Percentiles rank a stretch among this genome's conserved stretches.
Conservation (phyloP, 192 early-diverging fungal genomes). For the Geranomyces variabilis region DNA sequence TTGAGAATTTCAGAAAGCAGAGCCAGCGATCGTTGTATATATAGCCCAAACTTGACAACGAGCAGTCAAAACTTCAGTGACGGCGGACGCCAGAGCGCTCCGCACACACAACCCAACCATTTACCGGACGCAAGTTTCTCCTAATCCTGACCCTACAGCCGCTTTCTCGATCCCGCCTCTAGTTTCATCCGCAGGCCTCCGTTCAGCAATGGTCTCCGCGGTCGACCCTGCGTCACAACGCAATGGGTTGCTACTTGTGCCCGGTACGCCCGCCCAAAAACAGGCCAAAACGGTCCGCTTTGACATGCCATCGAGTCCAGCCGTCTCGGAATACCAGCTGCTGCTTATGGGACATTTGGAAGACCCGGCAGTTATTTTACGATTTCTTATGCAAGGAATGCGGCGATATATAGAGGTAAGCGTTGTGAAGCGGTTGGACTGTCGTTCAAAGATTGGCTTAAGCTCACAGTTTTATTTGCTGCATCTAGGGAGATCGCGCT, state of each 20-base stretch:
- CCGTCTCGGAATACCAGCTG: neutral
- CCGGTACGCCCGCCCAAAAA: neutral
- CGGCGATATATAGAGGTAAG: constrained; percentile 11
- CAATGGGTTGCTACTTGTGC: neutral
- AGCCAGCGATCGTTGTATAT: too few species aligned
- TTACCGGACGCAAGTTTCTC: too few species aligned
- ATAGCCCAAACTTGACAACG: too few species aligned
- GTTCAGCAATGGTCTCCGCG: neutral
- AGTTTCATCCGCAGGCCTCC: too few species aligned
- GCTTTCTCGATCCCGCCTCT: too few species aligned
- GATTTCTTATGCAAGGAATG: neutral
- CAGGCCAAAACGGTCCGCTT: constrained; percentile 11
- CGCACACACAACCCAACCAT: too few species aligned
- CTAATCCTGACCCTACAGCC: too few species aligned
- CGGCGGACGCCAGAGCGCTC: too few species aligned
- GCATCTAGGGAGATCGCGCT: constrained; percentile 3
- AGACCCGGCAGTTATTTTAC: neutral
- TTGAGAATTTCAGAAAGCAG: too few species aligned
- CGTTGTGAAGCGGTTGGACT: neutral
- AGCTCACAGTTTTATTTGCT: neutral
- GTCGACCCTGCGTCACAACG: neutral
- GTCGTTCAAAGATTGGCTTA: neutral
- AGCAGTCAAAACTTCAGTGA: too few species aligned
- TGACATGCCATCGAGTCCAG: constrained; percentile 8
- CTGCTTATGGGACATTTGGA: neutral